A percentile compares a stretch with the other conserved stretches of the same genome.
phyloP scores from a whole-genome alignment of 1,284 basidiomycete species.

The Pyrrhoderma noxium region DNA sequence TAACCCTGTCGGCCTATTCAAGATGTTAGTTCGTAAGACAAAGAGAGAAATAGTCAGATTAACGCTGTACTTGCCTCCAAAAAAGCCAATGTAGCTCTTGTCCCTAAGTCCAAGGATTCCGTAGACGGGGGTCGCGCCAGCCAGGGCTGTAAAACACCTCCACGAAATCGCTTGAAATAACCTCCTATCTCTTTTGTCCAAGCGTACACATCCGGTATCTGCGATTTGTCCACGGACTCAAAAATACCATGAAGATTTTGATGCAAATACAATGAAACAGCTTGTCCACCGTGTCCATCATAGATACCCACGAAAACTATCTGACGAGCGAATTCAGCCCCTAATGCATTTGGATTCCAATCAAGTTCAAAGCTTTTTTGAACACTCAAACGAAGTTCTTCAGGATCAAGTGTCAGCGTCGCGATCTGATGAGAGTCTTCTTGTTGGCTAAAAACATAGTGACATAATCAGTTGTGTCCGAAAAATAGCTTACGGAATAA shows the following conservation, averaged over 20 bases:
- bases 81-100: slow-evolving; percentile 79
- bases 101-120: slow-evolving; percentile 67
- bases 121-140: slow-evolving; percentile 36
- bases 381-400: slow-evolving; percentile 60
- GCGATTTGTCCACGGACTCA: slow-evolving; percentile 61
- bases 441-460: slow-evolving; percentile 44
- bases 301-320: slow-evolving; percentile 83
- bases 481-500: neutral
- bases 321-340: slow-evolving; percentile 61
- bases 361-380: slow-evolving; percentile 55
- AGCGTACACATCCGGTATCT: slow-evolving; percentile 66
- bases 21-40: neutral
- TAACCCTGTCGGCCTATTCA: slow-evolving; percentile 52
- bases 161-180: slow-evolving; percentile 83
- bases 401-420: slow-evolving; percentile 64
- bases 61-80: slow-evolving; percentile 55
- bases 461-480: slow-evolving; percentile 2
- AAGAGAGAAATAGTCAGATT: slow-evolving; percentile 1
- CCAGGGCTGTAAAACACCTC: slow-evolving; percentile 72
- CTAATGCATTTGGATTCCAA: slow-evolving; percentile 63
- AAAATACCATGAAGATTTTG: slow-evolving; percentile 76
- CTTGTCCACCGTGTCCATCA: slow-evolving; percentile 82
- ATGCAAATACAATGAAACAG: slow-evolving; percentile 68
- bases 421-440: slow-evolving; percentile 80
- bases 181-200: slow-evolving; percentile 78